Evolutionary conservation across 164 flowering plant genomes (phyloP).

Genomic region (Stephania cephalantha): DNA sequence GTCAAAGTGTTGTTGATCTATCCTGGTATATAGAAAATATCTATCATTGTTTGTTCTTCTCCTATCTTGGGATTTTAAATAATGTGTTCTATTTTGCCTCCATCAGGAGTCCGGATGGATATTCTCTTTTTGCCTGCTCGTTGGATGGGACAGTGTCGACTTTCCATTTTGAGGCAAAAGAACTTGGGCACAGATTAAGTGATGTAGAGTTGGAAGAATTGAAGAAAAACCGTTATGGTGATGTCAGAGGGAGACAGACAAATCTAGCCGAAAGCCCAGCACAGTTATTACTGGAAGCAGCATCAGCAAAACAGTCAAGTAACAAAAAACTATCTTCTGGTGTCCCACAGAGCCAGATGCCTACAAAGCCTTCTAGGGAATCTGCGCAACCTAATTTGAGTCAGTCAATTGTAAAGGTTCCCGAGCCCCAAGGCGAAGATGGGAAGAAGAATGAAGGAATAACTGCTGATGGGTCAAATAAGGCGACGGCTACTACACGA

Average conservation of each 20-base stretch:
- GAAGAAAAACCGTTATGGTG: slow-evolving; percentile 92
- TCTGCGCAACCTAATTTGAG: slow-evolving; percentile 15
- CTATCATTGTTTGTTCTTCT: neutral
- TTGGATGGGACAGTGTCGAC: slow-evolving; percentile 93
- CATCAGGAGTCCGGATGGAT: slow-evolving; percentile 98
- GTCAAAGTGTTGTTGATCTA: slow-evolving; percentile 95
- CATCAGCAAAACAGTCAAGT: slow-evolving; percentile 60
- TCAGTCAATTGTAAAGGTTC: slow-evolving; percentile 24
- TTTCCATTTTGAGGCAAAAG: slow-evolving; percentile 86
- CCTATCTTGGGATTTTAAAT: neutral
- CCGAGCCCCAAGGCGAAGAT: slow-evolving; percentile 44
- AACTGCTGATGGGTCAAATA: slow-evolving; percentile 42
- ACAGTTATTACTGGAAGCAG: slow-evolving; percentile 91
- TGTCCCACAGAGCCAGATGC: slow-evolving; percentile 34
- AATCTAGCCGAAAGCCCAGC: slow-evolving; percentile 94
- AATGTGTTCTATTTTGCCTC: neutral
- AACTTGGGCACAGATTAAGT: slow-evolving; percentile 70
- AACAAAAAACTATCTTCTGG: slow-evolving; percentile 46
- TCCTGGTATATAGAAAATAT: slow-evolving; percentile 48
- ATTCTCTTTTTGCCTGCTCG: slow-evolving; percentile 94
- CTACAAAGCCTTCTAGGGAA: slow-evolving; percentile 43
- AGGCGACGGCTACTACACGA: slow-evolving; percentile 34
- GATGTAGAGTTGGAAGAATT: slow-evolving; percentile 86
- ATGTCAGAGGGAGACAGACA: slow-evolving; percentile 81
- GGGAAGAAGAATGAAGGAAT: slow-evolving; percentile 43